Percentiles rank a stretch among this genome's conserved stretches.
phyloP scores from a whole-genome alignment of 1,139 yeast species.

The Yamadazyma blattariae region DNA sequence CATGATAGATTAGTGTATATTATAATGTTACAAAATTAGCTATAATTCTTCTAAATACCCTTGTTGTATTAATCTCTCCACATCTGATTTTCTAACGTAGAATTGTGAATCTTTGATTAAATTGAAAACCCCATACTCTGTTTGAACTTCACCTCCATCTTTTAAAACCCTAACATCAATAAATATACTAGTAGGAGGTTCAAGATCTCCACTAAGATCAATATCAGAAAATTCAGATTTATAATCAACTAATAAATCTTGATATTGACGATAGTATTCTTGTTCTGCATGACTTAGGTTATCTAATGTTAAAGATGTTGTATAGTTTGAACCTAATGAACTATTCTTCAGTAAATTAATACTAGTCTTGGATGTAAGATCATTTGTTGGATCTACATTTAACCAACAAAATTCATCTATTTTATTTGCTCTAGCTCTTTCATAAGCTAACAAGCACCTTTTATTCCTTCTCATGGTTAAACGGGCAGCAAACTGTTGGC shows the following conservation, averaged over 20 bases:
- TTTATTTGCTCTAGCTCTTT: conserved; percentile 64
- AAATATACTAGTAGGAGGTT: conserved; percentile 88
- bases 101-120: conserved; percentile 94
- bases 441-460: conserved; percentile 83
- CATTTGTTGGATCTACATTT: conserved; percentile 37
- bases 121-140: conserved; percentile 95
- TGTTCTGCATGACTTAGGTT: conserved; percentile 77
- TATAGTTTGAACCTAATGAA: conserved; percentile 20
- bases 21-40: not conserved
- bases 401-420: conserved; percentile 74
- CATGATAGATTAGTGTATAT: conserved; percentile 5
- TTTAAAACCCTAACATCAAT: conserved; percentile 90
- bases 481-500: conserved; percentile 79
- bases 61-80: conserved; percentile 89
- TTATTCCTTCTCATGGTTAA: conserved; percentile 83
- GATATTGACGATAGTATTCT: conserved; percentile 70
- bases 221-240: conserved; percentile 80
- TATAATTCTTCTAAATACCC: conserved; percentile 82
- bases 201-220: conserved; percentile 84
- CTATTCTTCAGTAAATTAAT: conserved; percentile 7
- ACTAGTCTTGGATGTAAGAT: conserved; percentile 5
- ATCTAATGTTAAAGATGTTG: conserved; percentile 35
- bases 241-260: conserved; percentile 68
- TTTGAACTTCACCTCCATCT: conserved; percentile 96
- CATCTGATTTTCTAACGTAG: conserved; percentile 90